phyloP scores from a whole-genome alignment of 768 basidiomycete genomes.

The Agaricus sinodeliciosus region DNA sequence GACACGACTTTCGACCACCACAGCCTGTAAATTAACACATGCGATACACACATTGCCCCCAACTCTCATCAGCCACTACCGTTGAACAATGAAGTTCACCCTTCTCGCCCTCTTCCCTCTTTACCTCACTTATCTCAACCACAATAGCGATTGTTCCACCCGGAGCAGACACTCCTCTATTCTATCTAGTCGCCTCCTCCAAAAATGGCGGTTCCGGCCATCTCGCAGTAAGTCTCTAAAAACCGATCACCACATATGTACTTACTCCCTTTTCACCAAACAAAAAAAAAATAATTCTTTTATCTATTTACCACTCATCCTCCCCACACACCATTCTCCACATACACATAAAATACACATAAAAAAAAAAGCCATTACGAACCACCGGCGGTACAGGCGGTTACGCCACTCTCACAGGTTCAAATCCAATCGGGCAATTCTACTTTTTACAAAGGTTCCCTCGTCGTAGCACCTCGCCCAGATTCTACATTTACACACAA shows the following conservation, averaged over 20 bases:
- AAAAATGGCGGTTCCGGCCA: conserved; percentile 9
- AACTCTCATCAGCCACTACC: background rate
- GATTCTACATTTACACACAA: conserved; percentile 12
- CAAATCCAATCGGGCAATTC: conserved; percentile 21
- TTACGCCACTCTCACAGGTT: conserved; percentile 20
- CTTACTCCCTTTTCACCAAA: too few species aligned
- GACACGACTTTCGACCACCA: background rate
- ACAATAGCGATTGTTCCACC: conserved; percentile 16
- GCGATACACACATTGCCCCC: background rate
- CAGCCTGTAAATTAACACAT: background rate
- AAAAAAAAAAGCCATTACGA: conserved; percentile 21
- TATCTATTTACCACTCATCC: background rate
- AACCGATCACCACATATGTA: too few species aligned
- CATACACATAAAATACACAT: background rate
- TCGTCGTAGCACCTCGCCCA: conserved; percentile 15
- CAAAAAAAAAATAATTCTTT: too few species aligned
- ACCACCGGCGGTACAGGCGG: conserved; percentile 18
- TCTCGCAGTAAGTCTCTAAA: conserved; percentile 16
- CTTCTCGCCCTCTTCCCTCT: conserved; percentile 10
- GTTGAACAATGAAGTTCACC: conserved; percentile 7
- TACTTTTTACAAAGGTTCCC: conserved; percentile 25
- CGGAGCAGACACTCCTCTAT: conserved; percentile 25
- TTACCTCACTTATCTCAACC: conserved; percentile 9
- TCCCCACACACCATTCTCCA: conserved; percentile 11
- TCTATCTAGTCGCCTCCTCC: conserved; percentile 25